Percentiles rank a stretch among this genome's conserved stretches.
Conservation (phyloP, 306 rosid genomes). For the Vigna trinervia region DNA sequence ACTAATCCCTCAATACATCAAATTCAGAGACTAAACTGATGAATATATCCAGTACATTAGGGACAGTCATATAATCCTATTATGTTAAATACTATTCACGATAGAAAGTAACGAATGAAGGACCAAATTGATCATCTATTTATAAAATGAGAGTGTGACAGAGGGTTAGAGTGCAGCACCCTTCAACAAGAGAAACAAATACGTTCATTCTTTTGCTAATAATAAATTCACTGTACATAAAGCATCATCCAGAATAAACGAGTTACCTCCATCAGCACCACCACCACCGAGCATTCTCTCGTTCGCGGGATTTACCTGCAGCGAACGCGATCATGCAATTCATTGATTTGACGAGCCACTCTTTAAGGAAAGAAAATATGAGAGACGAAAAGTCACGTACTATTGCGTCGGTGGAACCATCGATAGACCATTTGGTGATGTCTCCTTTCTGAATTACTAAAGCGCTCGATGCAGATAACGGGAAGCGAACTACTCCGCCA, state of each 20-base stretch:
- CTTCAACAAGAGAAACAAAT: not conserved
- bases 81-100: not conserved
- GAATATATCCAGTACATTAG: not conserved
- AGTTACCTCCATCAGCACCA: conserved; percentile 92
- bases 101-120: not conserved
- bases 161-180: not conserved
- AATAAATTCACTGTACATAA: not conserved
- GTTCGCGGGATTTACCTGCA: conserved; percentile 92
- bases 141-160: not conserved
- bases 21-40: not conserved
- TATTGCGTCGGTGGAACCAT: conserved; percentile 82
- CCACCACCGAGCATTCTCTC: conserved; percentile 96
- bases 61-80: not conserved
- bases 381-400: conserved; percentile 47
- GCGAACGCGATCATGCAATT: not conserved
- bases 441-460: conserved; percentile 87
- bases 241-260: not conserved
- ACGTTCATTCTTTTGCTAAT: not conserved
- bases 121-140: not conserved
- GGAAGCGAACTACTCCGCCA: conserved; percentile 60
- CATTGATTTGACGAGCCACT: not conserved
- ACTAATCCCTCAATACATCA: not conserved
- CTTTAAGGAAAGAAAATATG: not conserved
- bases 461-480: conserved; percentile 59
- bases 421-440: conserved; percentile 82